phyloP scores from a whole-genome alignment of 768 basidiomycete genomes.

The Phanerodontia chrysosporium region DNA sequence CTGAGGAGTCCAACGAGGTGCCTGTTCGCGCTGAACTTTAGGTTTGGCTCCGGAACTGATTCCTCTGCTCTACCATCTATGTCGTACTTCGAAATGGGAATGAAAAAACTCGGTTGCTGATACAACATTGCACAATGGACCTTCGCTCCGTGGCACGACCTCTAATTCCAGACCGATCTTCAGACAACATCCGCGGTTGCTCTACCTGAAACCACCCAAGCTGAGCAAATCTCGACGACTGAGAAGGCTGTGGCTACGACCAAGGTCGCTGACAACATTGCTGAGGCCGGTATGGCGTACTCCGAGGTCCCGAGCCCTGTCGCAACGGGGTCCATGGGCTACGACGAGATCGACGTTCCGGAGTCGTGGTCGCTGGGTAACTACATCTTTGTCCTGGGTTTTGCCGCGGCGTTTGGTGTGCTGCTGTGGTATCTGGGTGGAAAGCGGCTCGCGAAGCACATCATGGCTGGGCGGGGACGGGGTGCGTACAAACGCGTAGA shows the following conservation, averaged over 20 bases:
- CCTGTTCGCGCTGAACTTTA: constrained; percentile 93
- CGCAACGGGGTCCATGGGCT: not conserved
- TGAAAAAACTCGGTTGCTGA: constrained; percentile 17
- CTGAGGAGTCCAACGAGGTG: constrained; percentile 78
- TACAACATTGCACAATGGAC: not conserved
- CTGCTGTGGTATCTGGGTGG: constrained; percentile 53
- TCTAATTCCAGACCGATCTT: not conserved
- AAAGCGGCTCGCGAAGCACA: constrained; percentile 38
- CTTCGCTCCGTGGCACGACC: not conserved
- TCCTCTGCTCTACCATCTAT: constrained; percentile 15
- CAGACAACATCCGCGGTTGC: not conserved
- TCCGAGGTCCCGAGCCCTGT: not conserved
- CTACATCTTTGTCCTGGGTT: not conserved
- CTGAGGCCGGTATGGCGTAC: constrained; percentile 11
- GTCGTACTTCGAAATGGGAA: constrained; percentile 25
- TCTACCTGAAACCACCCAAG: not conserved
- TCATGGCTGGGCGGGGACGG: constrained; percentile 16
- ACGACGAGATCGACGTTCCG: not conserved
- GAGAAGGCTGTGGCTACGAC: constrained; percentile 11
- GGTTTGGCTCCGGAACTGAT: constrained; percentile 25
- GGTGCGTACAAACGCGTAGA: constrained; percentile 43
- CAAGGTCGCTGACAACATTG: constrained; percentile 18
- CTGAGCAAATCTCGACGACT: constrained; percentile 7
- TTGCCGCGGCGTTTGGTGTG: constrained; percentile 29
- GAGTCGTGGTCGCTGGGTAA: not conserved